These are phyloP conservation scores for Lagenaria siceraria DNA, from an alignment of 306 rosid genomes.

Conservation along the genomic window DNA sequence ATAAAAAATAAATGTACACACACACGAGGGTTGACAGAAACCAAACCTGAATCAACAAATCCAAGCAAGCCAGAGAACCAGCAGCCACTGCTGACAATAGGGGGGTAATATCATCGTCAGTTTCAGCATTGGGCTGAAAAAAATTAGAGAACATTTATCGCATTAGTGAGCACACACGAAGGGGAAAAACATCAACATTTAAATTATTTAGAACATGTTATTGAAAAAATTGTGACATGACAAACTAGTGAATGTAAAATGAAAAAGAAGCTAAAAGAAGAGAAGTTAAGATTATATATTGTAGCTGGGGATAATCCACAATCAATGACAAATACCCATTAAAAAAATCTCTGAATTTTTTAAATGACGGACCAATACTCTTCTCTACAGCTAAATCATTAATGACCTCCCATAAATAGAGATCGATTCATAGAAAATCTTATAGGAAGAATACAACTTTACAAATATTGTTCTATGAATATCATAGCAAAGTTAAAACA, in stretches of 20 bases:
- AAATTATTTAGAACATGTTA: neutral
- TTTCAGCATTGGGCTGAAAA: constrained; percentile 85
- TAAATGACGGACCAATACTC: neutral
- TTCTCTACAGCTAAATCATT: neutral
- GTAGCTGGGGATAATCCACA: neutral
- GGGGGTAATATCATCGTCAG: constrained; percentile 86
- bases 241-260: neutral
- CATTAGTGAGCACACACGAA: neutral
- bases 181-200: neutral
- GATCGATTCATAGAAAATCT: neutral
- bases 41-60: constrained; percentile 69
- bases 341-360: neutral
- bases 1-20: too few species aligned
- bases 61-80: constrained; percentile 71
- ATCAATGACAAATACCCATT: neutral
- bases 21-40: neutral
- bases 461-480: neutral
- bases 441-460: neutral
- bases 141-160: neutral
- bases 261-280: neutral
- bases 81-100: constrained; percentile 84
- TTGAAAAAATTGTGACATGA: neutral
- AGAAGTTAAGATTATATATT: neutral
- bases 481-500: neutral
- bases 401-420: neutral